These are phyloP conservation scores for Colletotrichum graminicola DNA, from an alignment of 2,329 filamentous ascomycete species.

Conservation along the genomic window DNA sequence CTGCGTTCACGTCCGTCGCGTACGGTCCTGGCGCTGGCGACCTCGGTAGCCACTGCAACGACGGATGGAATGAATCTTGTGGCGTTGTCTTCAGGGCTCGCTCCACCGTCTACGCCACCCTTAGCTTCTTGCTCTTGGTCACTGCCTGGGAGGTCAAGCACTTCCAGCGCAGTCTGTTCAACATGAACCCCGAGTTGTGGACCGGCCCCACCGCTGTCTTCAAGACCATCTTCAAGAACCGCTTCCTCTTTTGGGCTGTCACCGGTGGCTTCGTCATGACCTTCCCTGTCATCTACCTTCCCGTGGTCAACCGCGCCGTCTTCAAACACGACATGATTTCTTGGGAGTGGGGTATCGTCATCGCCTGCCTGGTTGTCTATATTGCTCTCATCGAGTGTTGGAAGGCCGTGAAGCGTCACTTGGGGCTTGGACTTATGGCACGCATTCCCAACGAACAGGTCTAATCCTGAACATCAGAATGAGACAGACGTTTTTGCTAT, in stretches of 20 bases:
- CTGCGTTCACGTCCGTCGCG: slow-evolving; percentile 70
- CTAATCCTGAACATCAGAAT: slow-evolving; percentile 5
- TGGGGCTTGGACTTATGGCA: slow-evolving; percentile 50
- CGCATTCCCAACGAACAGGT: slow-evolving; percentile 20
- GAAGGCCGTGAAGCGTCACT: slow-evolving; percentile 75
- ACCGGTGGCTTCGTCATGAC: slow-evolving; percentile 70
- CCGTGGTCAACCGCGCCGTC: slow-evolving; percentile 72
- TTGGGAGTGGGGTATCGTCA: slow-evolving; percentile 81
- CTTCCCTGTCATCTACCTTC: slow-evolving; percentile 76
- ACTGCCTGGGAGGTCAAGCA: slow-evolving; percentile 82
- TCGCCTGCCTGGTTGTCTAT: slow-evolving; percentile 70
- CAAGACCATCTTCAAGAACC: slow-evolving; percentile 75
- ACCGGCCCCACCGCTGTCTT: slow-evolving; percentile 63
- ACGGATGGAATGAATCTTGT: slow-evolving; percentile 63
- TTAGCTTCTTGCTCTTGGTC: slow-evolving; percentile 76
- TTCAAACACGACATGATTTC: slow-evolving; percentile 77
- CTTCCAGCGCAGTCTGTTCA: slow-evolving; percentile 76
- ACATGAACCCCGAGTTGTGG: slow-evolving; percentile 69
- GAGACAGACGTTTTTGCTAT: neutral
- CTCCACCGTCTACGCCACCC: slow-evolving; percentile 76
- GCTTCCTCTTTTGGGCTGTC: slow-evolving; percentile 75
- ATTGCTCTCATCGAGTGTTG: slow-evolving; percentile 74
- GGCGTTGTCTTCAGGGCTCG: slow-evolving; percentile 72
- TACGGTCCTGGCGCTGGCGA: slow-evolving; percentile 64
- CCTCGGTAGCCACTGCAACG: slow-evolving; percentile 71